Percentiles rank a stretch among this genome's conserved stretches.
Conservation (phyloP, 352 stramenopile species). For the Phytophthora fragariae region DNA sequence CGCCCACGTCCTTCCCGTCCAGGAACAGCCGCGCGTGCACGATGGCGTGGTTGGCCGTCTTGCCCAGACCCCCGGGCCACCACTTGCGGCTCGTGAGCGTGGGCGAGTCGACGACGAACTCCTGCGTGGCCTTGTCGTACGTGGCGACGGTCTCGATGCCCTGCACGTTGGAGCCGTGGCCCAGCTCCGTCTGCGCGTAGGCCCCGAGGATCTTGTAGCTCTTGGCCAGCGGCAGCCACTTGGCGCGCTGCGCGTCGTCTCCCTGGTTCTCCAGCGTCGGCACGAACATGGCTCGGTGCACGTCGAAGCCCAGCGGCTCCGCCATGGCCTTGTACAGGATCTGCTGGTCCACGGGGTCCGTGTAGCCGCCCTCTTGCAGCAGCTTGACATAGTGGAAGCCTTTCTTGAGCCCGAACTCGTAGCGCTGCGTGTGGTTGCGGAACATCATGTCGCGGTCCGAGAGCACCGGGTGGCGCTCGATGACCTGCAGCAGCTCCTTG, state of each 20-base stretch:
- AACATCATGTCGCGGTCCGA: constrained; percentile 33
- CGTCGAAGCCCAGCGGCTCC: constrained; percentile 25
- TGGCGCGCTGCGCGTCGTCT: constrained; percentile 29
- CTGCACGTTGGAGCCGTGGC: constrained; percentile 47
- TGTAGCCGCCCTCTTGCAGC: constrained; percentile 41
- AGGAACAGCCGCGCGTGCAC: constrained; percentile 36
- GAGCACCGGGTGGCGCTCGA: constrained; percentile 22
- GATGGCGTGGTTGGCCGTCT: constrained; percentile 44
- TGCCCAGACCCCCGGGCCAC: constrained; percentile 87
- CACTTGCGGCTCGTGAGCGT: constrained; percentile 96
- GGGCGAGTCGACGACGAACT: constrained; percentile 95
- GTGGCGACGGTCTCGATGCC: constrained; percentile 41
- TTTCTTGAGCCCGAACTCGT: constrained; percentile 34
- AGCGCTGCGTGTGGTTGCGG: constrained; percentile 33
- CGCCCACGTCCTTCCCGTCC: constrained; percentile 37
- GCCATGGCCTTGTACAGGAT: constrained; percentile 45
- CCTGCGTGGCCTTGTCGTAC: constrained; percentile 84
- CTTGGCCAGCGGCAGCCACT: constrained; percentile 38
- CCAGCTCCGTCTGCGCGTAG: constrained; percentile 43
- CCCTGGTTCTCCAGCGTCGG: constrained; percentile 42
- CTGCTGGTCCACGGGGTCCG: constrained; percentile 36
- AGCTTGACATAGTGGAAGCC: constrained; percentile 48
- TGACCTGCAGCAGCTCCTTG: constrained; percentile 19
- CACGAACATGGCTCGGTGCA: constrained; percentile 36
- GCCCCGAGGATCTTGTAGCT: constrained; percentile 39